Conservation (phyloP, 345 rosid species). For the Laguncularia racemosa region DNA sequence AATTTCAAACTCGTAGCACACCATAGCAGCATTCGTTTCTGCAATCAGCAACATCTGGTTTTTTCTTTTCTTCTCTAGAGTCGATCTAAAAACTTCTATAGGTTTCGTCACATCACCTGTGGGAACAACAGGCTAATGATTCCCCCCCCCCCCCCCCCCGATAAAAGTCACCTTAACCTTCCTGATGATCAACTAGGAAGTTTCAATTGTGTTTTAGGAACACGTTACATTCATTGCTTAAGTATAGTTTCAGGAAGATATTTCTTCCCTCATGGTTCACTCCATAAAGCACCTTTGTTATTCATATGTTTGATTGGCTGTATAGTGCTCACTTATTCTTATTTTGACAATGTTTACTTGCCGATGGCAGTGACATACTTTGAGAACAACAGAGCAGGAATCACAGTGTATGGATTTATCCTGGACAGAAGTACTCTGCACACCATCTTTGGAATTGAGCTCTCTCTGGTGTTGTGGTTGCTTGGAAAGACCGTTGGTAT, state of each 20-base stretch:
- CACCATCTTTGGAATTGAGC: conserved; percentile 72
- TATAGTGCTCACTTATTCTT: background rate
- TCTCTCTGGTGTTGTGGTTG: conserved; percentile 87
- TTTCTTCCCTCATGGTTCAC: too few relatives aligned
- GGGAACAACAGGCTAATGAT: too few relatives aligned
- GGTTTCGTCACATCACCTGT: too few relatives aligned
- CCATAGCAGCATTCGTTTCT: too few relatives aligned
- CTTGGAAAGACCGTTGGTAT: conserved; percentile 83
- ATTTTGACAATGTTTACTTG: conserved; percentile 1
- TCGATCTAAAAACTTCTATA: too few relatives aligned
- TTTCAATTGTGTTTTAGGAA: too few relatives aligned
- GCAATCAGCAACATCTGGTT: too few relatives aligned
- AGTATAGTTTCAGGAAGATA: too few relatives aligned
- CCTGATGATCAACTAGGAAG: background rate
- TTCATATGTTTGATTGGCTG: background rate
- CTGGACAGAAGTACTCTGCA: conserved; percentile 75
- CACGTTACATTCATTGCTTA: too few relatives aligned
- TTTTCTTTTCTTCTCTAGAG: too few relatives aligned
- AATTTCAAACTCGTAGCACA: background rate
- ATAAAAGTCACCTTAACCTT: background rate
- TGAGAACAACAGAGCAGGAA: conserved; percentile 88
- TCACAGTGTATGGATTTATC: conserved; percentile 75
- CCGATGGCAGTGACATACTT: conserved; percentile 67
- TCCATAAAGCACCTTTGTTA: background rate
- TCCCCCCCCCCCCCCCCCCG: too few relatives aligned